A percentile compares a stretch with the other conserved stretches of the same genome.
phyloP scores from a whole-genome alignment of 805 yeast genomes.

The Pachysolen tannophilus region DNA sequence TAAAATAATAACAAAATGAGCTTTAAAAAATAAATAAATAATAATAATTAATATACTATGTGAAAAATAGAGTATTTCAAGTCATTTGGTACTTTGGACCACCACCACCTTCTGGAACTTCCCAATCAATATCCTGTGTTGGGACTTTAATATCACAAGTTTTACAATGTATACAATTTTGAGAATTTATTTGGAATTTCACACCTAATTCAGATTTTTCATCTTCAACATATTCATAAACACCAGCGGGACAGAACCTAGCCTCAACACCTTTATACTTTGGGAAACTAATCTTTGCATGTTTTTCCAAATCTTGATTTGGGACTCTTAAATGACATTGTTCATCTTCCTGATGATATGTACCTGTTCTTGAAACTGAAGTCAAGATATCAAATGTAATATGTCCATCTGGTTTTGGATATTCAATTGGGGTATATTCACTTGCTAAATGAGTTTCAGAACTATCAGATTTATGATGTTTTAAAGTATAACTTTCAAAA shows the following conservation, averaged over 20 bases:
- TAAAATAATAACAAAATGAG: too few relatives aligned
- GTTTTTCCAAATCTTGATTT: slow-evolving; percentile 54
- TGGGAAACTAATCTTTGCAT: slow-evolving; percentile 64
- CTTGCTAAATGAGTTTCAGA: slow-evolving; percentile 61
- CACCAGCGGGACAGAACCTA: slow-evolving; percentile 97
- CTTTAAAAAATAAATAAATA: too few relatives aligned
- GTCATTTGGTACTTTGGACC: slow-evolving; percentile 95
- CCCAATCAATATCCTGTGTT: slow-evolving; percentile 89
- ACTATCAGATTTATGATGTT: slow-evolving; percentile 63
- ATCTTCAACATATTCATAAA: slow-evolving; percentile 81
- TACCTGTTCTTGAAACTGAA: slow-evolving; percentile 94
- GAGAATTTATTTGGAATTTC: slow-evolving; percentile 87
- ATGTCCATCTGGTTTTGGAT: slow-evolving; percentile 95
- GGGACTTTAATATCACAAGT: slow-evolving; percentile 98
- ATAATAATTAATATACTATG: too few relatives aligned
- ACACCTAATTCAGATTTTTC: slow-evolving; percentile 53
- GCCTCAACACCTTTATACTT: slow-evolving; percentile 81
- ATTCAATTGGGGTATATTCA: slow-evolving; percentile 62
- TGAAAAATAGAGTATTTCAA: too few relatives aligned
- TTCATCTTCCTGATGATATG: slow-evolving; percentile 93
- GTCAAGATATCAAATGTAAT: slow-evolving; percentile 88
- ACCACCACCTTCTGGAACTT: slow-evolving; percentile 98
- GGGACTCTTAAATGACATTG: slow-evolving; percentile 75
- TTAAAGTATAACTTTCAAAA: slow-evolving; percentile 79
- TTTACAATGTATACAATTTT: slow-evolving; percentile 97